Conservation (phyloP, 345 rosid species). For the Eucalyptus viminalis region DNA sequence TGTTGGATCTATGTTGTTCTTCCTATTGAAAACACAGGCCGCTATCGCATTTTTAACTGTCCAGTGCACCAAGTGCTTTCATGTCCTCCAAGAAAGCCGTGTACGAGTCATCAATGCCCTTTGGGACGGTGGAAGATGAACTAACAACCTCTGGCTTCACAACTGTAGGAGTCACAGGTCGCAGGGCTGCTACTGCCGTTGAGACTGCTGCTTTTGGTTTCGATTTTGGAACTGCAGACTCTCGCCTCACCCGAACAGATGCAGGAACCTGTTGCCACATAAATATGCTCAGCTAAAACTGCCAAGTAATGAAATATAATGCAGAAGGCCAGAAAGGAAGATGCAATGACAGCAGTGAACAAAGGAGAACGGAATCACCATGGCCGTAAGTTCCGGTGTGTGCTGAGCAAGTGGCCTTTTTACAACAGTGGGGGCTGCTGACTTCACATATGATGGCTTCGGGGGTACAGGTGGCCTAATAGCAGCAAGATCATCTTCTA, state of each 20-base stretch:
- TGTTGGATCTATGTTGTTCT: background rate
- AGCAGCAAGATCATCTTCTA: conserved; percentile 33
- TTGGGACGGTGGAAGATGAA: conserved; percentile 34
- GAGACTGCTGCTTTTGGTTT: conserved; percentile 49
- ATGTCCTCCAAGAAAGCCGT: conserved; percentile 87
- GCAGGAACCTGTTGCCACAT: conserved; percentile 69
- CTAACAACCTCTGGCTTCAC: conserved; percentile 32
- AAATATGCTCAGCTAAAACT: background rate
- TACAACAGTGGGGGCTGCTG: conserved; percentile 97
- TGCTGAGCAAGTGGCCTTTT: conserved; percentile 98
- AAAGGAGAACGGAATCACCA: conserved; percentile 38
- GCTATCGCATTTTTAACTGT: conserved; percentile 20
- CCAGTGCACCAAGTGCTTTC: conserved; percentile 99
- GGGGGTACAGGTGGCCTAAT: conserved; percentile 44
- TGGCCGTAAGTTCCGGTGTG: conserved; percentile 89
- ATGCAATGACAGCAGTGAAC: background rate
- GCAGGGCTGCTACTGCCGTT: conserved; percentile 3
- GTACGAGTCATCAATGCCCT: conserved; percentile 89
- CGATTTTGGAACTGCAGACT: conserved; percentile 46
- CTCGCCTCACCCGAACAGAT: conserved; percentile 92
- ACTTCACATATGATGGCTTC: conserved; percentile 91
- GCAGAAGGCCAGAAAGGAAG: background rate
- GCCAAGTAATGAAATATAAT: background rate
- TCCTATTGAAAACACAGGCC: background rate
- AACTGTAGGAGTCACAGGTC: conserved; percentile 27